phyloP scores from a whole-genome alignment of 1,139 yeast genomes.

The Blastobotrys capitulatus region DNA sequence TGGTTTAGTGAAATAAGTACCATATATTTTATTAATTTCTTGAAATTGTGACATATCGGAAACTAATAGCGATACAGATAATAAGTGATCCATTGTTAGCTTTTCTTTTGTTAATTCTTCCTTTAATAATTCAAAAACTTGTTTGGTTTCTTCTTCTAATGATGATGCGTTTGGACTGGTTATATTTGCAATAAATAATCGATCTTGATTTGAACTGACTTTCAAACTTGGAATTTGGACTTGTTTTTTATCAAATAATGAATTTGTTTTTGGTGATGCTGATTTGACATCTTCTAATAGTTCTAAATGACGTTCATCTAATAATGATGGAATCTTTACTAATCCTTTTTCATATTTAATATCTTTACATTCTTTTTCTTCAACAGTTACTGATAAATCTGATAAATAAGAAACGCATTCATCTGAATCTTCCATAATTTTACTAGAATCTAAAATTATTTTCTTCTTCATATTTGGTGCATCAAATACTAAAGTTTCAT shows the following conservation, averaged over 20 bases:
- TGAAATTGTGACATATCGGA: constrained; percentile 60
- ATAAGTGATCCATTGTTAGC: constrained; percentile 15
- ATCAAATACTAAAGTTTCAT: constrained; percentile 86
- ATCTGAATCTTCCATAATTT: constrained; percentile 45
- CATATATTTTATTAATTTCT: constrained; percentile 56
- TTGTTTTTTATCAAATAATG: not conserved
- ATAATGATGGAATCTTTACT: constrained; percentile 39
- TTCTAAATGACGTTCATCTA: constrained; percentile 40
- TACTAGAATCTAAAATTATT: constrained; percentile 43
- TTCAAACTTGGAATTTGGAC: not conserved
- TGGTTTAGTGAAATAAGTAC: constrained; percentile 39
- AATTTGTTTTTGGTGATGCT: constrained; percentile 25
- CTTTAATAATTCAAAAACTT: constrained; percentile 16
- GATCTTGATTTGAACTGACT: not conserved
- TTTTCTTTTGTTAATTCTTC: constrained; percentile 5
- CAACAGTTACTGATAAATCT: constrained; percentile 33
- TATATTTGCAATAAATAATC: constrained; percentile 8
- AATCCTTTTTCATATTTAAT: not conserved
- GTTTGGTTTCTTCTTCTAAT: constrained; percentile 17
- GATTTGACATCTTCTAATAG: constrained; percentile 21
- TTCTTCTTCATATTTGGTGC: constrained; percentile 70
- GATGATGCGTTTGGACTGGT: constrained; percentile 2
- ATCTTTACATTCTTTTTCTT: constrained; percentile 20
- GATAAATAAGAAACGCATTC: constrained; percentile 65
- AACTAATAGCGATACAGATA: constrained; percentile 41